Percentiles rank a stretch among this genome's conserved stretches.
phyloP scores from a whole-genome alignment of 768 basidiomycete genomes.

The Mycena leptocephala region DNA sequence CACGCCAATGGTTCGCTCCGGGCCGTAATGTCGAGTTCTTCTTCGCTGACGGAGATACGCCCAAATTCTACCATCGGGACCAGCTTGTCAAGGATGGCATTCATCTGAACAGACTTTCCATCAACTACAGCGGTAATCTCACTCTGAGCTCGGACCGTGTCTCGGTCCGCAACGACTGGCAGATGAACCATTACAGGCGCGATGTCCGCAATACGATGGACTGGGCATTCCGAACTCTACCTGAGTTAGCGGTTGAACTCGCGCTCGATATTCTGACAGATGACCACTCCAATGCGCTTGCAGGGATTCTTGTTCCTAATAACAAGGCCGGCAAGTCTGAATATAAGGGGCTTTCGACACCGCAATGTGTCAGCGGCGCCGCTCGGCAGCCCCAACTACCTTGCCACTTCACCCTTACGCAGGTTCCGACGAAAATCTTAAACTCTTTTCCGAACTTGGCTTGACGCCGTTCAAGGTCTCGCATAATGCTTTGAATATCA shows the following conservation, averaged over 20 bases:
- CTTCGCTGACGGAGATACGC: not conserved
- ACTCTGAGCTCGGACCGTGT: slow-evolving; percentile 8
- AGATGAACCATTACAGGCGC: not conserved
- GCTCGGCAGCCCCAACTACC: not conserved
- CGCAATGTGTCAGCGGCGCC: not conserved
- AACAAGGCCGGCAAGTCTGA: not conserved
- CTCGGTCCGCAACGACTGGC: not conserved
- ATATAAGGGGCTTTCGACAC: slow-evolving; percentile 21
- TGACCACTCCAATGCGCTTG: slow-evolving; percentile 8
- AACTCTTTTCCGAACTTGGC: not conserved
- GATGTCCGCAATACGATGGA: not conserved
- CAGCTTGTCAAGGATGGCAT: not conserved
- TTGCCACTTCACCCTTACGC: not conserved
- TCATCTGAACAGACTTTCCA: not conserved
- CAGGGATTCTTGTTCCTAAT: not conserved
- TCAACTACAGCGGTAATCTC: slow-evolving; percentile 28
- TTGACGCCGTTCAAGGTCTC: not conserved
- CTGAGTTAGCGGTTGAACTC: slow-evolving; percentile 16
- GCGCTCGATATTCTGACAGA: slow-evolving; percentile 7
- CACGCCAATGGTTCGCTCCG: not conserved
- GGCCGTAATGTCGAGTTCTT: not conserved
- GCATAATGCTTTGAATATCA: not conserved
- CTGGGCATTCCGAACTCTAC: not conserved
- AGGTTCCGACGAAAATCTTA: not conserved
- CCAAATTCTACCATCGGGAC: slow-evolving; percentile 17